Conservation (phyloP, 1,284 basidiomycete genomes). For the Heterobasidion occidentale region DNA sequence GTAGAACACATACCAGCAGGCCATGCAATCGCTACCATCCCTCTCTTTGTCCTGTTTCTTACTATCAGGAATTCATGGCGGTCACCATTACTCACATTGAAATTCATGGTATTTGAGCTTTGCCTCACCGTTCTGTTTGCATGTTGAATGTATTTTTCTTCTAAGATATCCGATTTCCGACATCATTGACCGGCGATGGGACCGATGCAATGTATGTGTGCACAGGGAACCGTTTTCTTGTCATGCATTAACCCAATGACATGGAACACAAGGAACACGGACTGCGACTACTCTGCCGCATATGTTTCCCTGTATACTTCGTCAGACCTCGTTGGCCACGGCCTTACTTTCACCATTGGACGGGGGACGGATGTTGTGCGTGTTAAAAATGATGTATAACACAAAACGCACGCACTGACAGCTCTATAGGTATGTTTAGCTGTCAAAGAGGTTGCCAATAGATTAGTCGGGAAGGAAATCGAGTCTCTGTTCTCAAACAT, state of each 20-base stretch:
- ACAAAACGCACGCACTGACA: background rate
- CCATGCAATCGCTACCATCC: background rate
- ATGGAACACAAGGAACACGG: constrained; percentile 66
- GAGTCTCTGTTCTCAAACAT: constrained; percentile 84
- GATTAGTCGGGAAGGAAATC: constrained; percentile 79
- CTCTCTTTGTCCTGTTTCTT: background rate
- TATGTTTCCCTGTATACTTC: constrained; percentile 79
- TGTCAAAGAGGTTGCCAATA: constrained; percentile 71
- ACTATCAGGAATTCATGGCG: constrained; percentile 15
- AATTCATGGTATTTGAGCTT: constrained; percentile 34
- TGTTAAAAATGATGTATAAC: background rate
- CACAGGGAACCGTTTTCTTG: background rate
- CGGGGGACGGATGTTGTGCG: constrained; percentile 86
- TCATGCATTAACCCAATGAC: background rate
- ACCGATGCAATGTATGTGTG: constrained; percentile 73
- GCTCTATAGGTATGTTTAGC: constrained; percentile 63
- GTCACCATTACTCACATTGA: constrained; percentile 45
- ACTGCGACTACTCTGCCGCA: constrained; percentile 92
- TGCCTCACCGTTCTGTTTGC: constrained; percentile 4
- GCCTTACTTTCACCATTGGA: constrained; percentile 98
- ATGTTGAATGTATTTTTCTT: background rate
- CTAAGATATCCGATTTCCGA: constrained; percentile 80
- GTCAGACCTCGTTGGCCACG: constrained; percentile 67
- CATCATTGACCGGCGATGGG: constrained; percentile 78
- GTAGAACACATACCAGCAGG: background rate